Evolutionary conservation across 2,329 filamentous ascomycete genomes (phyloP).

Genomic region (Westerdykella aurantiaca): DNA sequence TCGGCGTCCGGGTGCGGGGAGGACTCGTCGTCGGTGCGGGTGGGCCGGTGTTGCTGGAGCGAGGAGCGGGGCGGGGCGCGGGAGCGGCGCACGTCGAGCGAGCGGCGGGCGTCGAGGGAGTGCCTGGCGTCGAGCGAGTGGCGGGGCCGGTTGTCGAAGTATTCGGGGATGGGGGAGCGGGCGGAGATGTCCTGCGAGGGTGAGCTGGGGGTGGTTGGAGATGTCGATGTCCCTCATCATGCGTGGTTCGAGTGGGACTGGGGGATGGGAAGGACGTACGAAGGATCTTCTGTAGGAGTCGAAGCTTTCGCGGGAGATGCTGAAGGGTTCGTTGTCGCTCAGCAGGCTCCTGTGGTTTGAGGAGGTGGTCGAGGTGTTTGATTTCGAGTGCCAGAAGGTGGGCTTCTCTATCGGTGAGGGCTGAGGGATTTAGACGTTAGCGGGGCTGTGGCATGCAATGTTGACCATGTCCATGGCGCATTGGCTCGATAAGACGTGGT

Average conservation of each 20-base stretch:
- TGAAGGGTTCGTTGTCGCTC: constrained; percentile 85
- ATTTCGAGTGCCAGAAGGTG: constrained; percentile 61
- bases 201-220: constrained; percentile 17
- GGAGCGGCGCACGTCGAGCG: constrained; percentile 41
- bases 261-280: constrained; percentile 51
- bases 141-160: constrained; percentile 50
- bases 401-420: constrained; percentile 90
- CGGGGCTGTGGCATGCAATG: neutral
- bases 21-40: constrained; percentile 54
- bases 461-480: neutral
- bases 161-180: constrained; percentile 66
- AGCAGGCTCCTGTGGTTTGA: constrained; percentile 59
- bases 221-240: neutral
- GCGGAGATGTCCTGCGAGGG: constrained; percentile 79
- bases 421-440: constrained; percentile 5
- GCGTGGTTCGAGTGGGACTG: neutral
- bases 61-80: constrained; percentile 58
- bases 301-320: constrained; percentile 93
- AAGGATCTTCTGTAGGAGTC: constrained; percentile 95
- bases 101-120: constrained; percentile 70
- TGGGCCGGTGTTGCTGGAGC: constrained; percentile 49
- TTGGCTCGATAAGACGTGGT: neutral
- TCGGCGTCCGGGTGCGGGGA: constrained; percentile 26
- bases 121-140: constrained; percentile 54
- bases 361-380: constrained; percentile 46